Conservation (phyloP, 208 protist genomes). For the Kentomonas sorsogonicus region DNA sequence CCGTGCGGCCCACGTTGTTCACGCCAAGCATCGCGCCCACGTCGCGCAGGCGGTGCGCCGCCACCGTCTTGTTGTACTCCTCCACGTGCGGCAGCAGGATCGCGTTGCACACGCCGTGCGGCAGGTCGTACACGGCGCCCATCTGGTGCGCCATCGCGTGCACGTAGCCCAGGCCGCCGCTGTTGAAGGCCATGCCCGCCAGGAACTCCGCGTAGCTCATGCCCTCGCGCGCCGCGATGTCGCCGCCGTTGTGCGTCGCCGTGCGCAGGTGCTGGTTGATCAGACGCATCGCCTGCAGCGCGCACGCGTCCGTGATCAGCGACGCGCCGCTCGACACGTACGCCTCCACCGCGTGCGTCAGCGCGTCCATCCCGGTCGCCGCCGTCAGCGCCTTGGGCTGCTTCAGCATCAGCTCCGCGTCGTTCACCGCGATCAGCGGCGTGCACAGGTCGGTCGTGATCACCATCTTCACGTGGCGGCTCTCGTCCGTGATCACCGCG, state of each 20-base stretch:
- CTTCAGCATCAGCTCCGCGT: conserved; percentile 70
- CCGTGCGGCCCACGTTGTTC: conserved; percentile 29
- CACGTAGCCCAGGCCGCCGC: conserved; percentile 81
- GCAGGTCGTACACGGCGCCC: conserved; percentile 74
- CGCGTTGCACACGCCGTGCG: conserved; percentile 86
- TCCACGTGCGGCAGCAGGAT: conserved; percentile 81
- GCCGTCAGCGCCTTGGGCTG: conserved; percentile 75
- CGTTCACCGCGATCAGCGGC: conserved; percentile 76
- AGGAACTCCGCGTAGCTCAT: conserved; percentile 84
- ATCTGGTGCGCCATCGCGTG: conserved; percentile 89
- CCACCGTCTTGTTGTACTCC: conserved; percentile 56
- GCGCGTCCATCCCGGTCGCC: conserved; percentile 89
- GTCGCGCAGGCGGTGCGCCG: conserved; percentile 48
- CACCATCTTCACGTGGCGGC: conserved; percentile 61
- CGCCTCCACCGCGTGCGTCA: conserved; percentile 86
- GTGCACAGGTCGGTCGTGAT: conserved; percentile 51
- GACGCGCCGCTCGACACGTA: conserved; percentile 61
- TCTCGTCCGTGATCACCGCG: conserved; percentile 79
- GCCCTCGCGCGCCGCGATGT: conserved; percentile 54
- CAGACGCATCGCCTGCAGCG: conserved; percentile 64
- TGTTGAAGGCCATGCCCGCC: conserved; percentile 90
- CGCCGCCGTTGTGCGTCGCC: conserved; percentile 39
- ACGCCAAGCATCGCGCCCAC: conserved; percentile 45
- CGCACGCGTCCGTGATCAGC: conserved; percentile 62
- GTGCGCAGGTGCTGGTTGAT: conserved; percentile 58